Evolutionary conservation across 164 flowering plant genomes (phyloP).

Genomic region (Buxus sempervirens): DNA sequence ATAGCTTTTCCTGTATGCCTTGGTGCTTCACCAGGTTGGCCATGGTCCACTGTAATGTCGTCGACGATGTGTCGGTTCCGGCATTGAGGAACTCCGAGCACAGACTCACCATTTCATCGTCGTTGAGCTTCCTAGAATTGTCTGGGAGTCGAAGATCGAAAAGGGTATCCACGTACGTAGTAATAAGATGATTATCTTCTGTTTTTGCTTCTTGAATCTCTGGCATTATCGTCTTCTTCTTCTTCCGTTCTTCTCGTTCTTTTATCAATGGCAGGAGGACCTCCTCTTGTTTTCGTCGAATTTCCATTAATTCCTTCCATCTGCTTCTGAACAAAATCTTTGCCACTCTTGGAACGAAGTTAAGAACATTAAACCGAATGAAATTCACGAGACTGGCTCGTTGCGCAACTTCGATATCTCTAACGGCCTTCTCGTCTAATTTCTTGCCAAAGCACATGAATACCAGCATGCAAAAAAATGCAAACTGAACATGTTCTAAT

Average conservation of each 20-base stretch:
- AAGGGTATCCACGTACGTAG: conserved; percentile 10
- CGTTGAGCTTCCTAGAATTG: not conserved
- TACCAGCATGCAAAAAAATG: conserved; percentile 15
- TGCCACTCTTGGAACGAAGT: conserved; percentile 10
- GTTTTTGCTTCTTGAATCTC: too few species aligned
- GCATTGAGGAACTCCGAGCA: conserved; percentile 17
- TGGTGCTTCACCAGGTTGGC: not conserved
- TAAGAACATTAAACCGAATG: conserved; percentile 1
- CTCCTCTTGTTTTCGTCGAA: not conserved
- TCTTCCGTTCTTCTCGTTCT: not conserved
- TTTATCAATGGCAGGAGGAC: not conserved
- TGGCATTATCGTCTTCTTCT: too few species aligned
- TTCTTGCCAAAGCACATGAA: conserved; percentile 18
- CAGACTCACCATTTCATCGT: conserved; percentile 12
- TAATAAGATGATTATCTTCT: too few species aligned
- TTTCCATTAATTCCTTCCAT: conserved; percentile 5
- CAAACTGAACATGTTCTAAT: conserved; percentile 9
- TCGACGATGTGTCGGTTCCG: conserved; percentile 16
- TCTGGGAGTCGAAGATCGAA: conserved; percentile 12
- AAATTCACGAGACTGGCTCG: not conserved
- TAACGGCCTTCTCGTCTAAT: conserved; percentile 3
- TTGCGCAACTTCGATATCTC: conserved; percentile 9
- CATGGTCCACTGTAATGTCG: conserved; percentile 8
- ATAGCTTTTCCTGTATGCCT: not conserved
- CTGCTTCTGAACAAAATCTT: conserved; percentile 8